A percentile compares a stretch with the other conserved stretches of the same genome.
Conservation (phyloP, 2,329 filamentous ascomycete species). For the Gremmenia infestans region DNA sequence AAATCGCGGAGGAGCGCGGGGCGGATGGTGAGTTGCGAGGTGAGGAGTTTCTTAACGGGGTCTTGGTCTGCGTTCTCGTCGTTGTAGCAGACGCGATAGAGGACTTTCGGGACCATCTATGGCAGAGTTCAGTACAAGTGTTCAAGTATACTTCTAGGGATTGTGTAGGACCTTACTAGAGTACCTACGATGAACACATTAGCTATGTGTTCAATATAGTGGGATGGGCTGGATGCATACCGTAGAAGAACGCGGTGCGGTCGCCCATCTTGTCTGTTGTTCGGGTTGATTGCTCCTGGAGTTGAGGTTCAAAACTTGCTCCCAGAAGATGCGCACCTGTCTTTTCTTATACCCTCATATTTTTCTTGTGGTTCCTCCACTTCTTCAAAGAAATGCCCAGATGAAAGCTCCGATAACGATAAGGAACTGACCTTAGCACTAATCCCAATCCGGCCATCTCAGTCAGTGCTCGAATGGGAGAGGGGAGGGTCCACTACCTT, state of each 20-base stretch:
- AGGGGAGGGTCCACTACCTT: too few relatives aligned
- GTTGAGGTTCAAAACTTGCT: neutral
- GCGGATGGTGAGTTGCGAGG: conserved; percentile 51
- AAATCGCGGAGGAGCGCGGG: conserved; percentile 73
- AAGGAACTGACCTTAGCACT: too few relatives aligned
- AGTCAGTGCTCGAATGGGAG: too few relatives aligned
- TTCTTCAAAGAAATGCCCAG: neutral
- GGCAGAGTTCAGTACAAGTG: neutral
- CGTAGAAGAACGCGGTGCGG: conserved; percentile 52
- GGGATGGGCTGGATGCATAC: conserved; percentile 32
- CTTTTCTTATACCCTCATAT: neutral
- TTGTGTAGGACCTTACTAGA: conserved; percentile 12
- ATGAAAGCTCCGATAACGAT: too few relatives aligned
- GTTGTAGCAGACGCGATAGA: conserved; percentile 74
- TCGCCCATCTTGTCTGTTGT: conserved; percentile 5
- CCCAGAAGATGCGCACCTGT: neutral
- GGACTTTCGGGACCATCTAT: conserved; percentile 78
- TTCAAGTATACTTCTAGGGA: neutral
- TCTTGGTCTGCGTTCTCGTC: conserved; percentile 42
- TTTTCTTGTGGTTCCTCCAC: neutral
- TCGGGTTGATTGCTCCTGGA: neutral
- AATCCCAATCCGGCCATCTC: too few relatives aligned
- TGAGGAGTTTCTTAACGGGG: conserved; percentile 17
- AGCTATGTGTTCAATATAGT: neutral
- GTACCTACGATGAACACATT: conserved; percentile 13